phyloP scores from a whole-genome alignment of 441 rosid genomes.

The Gossypium laxum region DNA sequence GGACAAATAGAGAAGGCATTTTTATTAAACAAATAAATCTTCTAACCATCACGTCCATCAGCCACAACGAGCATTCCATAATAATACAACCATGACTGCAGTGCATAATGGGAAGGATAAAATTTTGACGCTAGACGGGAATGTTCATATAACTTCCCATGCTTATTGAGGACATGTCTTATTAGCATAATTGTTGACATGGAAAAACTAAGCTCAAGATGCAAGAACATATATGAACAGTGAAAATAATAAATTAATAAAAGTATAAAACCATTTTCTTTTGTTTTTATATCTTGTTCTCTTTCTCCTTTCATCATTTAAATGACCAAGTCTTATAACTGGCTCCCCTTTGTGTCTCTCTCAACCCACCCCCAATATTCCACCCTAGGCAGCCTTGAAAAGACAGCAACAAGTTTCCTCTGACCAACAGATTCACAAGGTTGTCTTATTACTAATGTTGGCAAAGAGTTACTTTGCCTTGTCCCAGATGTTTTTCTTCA shows the following conservation, averaged over 20 bases:
- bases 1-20: neutral
- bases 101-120: neutral
- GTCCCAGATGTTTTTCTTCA: neutral
- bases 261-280: neutral
- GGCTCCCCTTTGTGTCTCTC: neutral
- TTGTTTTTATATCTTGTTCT: neutral
- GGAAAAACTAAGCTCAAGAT: neutral
- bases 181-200: neutral
- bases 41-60: neutral
- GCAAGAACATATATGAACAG: neutral
- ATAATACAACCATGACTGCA: neutral
- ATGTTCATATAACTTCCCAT: neutral
- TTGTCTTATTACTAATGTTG: neutral
- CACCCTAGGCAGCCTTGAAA: neutral
- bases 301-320: neutral
- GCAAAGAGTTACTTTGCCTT: neutral
- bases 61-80: neutral
- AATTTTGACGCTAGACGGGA: neutral
- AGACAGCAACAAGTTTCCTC: neutral
- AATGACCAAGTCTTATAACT: neutral
- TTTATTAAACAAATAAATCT: neutral
- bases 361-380: neutral
- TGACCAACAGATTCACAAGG: conserved; percentile 2
- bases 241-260: neutral
- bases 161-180: neutral